Conservation (phyloP, 176 grass and related monocot genomes). For the Coix lacrymajobi region DNA sequence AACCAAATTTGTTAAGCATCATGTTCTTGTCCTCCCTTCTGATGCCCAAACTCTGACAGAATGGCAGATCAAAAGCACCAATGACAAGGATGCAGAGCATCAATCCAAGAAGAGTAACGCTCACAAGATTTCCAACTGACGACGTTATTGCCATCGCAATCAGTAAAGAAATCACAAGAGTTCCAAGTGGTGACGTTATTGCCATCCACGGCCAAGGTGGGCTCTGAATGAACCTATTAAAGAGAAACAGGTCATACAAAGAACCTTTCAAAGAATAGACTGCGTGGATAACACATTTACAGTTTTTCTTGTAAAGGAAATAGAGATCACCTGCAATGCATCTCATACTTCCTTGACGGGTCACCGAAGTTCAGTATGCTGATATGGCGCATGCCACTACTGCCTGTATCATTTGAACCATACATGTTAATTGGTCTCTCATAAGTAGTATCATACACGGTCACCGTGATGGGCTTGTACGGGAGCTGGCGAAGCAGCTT, state of each 20-base stretch:
- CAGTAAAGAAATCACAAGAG: constrained; percentile 60
- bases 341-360: constrained; percentile 81
- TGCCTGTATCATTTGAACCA: constrained; percentile 41
- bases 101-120: not conserved
- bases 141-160: constrained; percentile 56
- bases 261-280: not conserved
- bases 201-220: constrained; percentile 69
- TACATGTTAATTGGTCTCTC: constrained; percentile 68
- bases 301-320: not conserved
- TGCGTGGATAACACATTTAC: not conserved
- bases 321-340: constrained; percentile 82
- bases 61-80: not conserved
- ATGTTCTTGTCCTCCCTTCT: not conserved
- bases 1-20: not conserved
- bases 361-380: constrained; percentile 80
- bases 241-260: not conserved
- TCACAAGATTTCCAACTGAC: constrained; percentile 41
- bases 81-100: not conserved
- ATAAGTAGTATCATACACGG: constrained; percentile 84
- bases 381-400: constrained; percentile 36
- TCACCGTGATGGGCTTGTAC: constrained; percentile 72
- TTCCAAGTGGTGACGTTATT: constrained; percentile 59
- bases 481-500: constrained; percentile 72
- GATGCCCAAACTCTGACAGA: not conserved
- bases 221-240: constrained; percentile 55